Conservation (phyloP, 306 rosid species). For the Lagenaria siceraria region DNA sequence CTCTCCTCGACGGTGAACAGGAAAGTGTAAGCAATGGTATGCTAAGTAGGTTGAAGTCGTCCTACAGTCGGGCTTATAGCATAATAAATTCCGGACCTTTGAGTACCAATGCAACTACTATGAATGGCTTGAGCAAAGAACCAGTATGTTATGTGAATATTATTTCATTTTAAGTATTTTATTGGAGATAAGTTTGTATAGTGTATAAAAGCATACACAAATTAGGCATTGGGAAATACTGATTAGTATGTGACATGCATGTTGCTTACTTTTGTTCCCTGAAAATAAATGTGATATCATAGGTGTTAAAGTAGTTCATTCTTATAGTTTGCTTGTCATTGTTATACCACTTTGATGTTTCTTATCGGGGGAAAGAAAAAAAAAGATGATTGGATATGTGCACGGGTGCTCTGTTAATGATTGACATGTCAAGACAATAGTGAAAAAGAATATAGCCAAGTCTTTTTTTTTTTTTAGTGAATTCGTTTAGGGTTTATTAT, state of each 20-base stretch:
- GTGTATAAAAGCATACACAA: background rate
- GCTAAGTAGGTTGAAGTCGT: conserved; percentile 41
- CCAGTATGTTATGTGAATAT: conserved; percentile 34
- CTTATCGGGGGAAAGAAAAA: too few relatives aligned
- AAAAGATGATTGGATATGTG: background rate
- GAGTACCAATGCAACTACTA: conserved; percentile 21
- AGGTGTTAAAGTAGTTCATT: background rate
- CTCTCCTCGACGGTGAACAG: conserved; percentile 26
- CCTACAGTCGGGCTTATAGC: conserved; percentile 34
- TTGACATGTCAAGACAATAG: background rate
- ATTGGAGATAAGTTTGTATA: background rate
- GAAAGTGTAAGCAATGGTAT: conserved; percentile 25
- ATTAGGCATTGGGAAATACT: background rate
- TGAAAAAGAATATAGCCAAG: background rate
- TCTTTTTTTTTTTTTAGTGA: background rate
- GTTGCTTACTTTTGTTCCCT: background rate
- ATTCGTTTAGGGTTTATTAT: background rate
- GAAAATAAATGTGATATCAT: background rate
- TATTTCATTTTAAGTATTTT: background rate
- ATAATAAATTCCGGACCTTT: conserved; percentile 23
- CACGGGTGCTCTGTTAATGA: background rate
- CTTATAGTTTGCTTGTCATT: background rate
- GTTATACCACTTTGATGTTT: too few relatives aligned
- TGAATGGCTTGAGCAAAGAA: conserved; percentile 24
- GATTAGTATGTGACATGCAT: background rate